phyloP scores from a whole-genome alignment of 371 early-diverging fungal species.

The Blakeslea trispora region DNA sequence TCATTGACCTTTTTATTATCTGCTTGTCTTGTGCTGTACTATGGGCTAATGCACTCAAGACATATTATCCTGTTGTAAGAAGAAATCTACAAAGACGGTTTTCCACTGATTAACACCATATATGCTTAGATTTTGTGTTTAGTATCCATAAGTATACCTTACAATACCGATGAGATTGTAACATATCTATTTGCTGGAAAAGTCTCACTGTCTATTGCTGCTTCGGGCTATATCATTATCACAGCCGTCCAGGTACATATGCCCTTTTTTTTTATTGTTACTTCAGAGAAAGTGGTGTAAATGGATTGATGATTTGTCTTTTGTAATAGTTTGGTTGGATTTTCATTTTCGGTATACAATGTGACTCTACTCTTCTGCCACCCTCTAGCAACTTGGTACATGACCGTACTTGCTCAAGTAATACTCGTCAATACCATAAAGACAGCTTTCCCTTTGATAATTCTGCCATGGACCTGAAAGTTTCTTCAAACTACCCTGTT shows the following conservation, averaged over 20 bases:
- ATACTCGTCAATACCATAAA: conserved; percentile 12
- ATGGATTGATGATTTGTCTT: no score
- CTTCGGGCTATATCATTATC: conserved; percentile 36
- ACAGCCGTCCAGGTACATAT: not conserved
- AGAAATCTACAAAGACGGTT: no score
- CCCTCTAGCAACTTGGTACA: conserved; percentile 14
- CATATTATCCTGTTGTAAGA: conserved; percentile 32
- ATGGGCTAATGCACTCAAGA: conserved; percentile 22
- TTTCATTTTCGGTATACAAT: conserved; percentile 37
- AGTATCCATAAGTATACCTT: conserved; percentile 36
- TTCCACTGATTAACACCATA: no score
- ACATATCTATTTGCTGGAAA: conserved; percentile 21
- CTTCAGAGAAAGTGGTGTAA: no score
- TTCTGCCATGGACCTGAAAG: conserved; percentile 3
- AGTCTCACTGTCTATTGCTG: conserved; percentile 22
- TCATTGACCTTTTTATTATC: conserved; percentile 29
- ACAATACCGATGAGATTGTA: conserved; percentile 32
- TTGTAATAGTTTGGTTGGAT: conserved; percentile 35
- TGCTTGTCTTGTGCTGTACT: conserved; percentile 26
- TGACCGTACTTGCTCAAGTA: conserved; percentile 5
- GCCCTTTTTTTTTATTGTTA: no score
- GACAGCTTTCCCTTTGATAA: conserved; percentile 6
- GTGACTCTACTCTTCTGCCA: conserved; percentile 21
- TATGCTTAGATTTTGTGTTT: conserved; percentile 37
- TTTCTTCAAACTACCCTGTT: conserved; percentile 9